A percentile compares a stretch with the other conserved stretches of the same genome.
These are phyloP conservation scores for Eremochloa ophiuroides DNA, from an alignment of 176 grass and related monocot species.

Conservation along the genomic window DNA sequence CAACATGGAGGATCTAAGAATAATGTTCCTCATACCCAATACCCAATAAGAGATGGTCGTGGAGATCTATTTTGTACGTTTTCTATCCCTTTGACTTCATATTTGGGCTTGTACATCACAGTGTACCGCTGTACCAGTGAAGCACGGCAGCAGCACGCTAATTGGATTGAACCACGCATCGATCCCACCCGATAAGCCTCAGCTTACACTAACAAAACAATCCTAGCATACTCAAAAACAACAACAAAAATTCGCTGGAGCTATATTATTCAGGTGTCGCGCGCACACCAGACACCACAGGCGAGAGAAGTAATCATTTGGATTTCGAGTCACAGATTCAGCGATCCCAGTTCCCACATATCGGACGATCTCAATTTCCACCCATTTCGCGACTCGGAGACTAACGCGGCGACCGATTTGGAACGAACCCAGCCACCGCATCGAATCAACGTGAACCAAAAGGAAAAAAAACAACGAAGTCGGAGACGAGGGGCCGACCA, in stretches of 20 bases:
- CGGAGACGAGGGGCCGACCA: constrained; percentile 36
- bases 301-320: not conserved
- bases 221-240: not conserved
- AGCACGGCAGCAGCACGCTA: not conserved
- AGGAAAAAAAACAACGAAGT: not conserved
- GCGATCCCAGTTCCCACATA: not conserved
- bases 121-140: not conserved
- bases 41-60: not conserved
- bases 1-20: not conserved
- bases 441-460: not conserved
- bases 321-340: not conserved
- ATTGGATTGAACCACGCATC: not conserved
- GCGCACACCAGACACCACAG: not conserved
- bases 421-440: not conserved
- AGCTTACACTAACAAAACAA: not conserved
- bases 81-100: not conserved
- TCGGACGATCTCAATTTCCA: not conserved
- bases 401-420: not conserved
- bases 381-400: not conserved
- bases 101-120: not conserved
- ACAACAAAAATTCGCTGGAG: not conserved
- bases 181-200: not conserved
- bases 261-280: not conserved
- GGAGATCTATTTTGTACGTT: not conserved
- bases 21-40: not conserved